Evolutionary conservation across 768 basidiomycete species (phyloP).

Genomic region (Tricholoma sp.): DNA sequence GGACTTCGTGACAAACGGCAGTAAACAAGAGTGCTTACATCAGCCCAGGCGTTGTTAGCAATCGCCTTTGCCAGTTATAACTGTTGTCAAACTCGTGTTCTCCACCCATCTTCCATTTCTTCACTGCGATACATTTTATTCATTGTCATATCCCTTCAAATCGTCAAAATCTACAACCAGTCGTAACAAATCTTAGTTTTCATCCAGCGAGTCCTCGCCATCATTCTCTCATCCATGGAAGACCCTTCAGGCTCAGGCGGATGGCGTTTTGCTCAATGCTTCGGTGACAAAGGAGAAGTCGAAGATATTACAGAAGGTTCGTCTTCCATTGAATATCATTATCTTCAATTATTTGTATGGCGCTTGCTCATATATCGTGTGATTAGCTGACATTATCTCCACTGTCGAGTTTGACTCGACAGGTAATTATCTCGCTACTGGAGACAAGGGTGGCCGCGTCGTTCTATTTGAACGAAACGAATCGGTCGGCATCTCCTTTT

Average conservation of each 20-base stretch:
- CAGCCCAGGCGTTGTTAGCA: constrained; percentile 20
- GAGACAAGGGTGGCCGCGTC: constrained; percentile 98
- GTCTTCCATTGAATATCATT: constrained; percentile 16
- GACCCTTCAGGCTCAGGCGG: constrained; percentile 82
- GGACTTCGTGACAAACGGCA: constrained; percentile 10
- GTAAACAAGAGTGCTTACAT: constrained; percentile 17
- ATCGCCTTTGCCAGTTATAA: constrained; percentile 7
- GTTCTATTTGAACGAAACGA: constrained; percentile 99
- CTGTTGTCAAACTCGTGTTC: constrained; percentile 2
- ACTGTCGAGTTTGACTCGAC: constrained; percentile 99
- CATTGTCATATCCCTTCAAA: constrained; percentile 18
- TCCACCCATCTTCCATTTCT: constrained; percentile 8
- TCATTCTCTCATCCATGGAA: constrained; percentile 49
- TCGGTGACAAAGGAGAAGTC: constrained; percentile 99
- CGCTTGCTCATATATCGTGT: constrained; percentile 13
- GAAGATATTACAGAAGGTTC: constrained; percentile 99
- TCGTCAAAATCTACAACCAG: constrained; percentile 17
- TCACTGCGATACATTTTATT: constrained; percentile 15
- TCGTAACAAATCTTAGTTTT: constrained; percentile 13
- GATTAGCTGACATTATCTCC: constrained; percentile 97
- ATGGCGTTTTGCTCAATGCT: constrained; percentile 99
- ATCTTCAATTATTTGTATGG: neutral
- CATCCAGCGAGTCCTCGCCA: constrained; percentile 17
- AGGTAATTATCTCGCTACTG: constrained; percentile 98
- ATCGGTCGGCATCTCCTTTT: constrained; percentile 49